Evolutionary conservation across 192 early-diverging fungal genomes (phyloP).

Genomic region (Paraglomus occultum): DNA sequence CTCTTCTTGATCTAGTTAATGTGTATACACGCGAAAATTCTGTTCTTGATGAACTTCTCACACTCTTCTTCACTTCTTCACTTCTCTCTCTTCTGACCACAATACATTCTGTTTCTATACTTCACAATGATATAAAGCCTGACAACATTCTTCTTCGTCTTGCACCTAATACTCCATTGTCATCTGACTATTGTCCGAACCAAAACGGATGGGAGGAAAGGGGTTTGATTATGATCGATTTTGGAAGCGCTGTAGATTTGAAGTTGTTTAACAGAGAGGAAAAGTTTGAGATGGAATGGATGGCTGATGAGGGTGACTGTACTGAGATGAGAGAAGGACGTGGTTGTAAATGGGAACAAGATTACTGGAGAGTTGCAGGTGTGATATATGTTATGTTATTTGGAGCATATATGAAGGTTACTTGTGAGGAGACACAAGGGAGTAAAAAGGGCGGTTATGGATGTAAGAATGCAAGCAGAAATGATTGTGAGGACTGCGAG

Average conservation of each 20-base stretch:
- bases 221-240: conserved; percentile 36
- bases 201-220: conserved; percentile 25
- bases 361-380: conserved; percentile 37
- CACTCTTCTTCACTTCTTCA: conserved; percentile 25
- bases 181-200: conserved; percentile 16
- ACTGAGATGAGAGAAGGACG: conserved; percentile 19
- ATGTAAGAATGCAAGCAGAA: no score
- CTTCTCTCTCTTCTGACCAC: conserved; percentile 29
- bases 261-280: conserved; percentile 24
- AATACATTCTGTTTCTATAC: conserved; percentile 30
- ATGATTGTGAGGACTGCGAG: no score
- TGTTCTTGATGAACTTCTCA: conserved; percentile 32
- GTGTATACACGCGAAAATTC: not conserved
- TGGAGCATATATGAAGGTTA: conserved; percentile 20
- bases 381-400: conserved; percentile 35
- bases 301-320: conserved; percentile 21
- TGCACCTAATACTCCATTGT: conserved; percentile 6
- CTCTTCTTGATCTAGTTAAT: conserved; percentile 32
- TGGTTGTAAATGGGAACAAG: conserved; percentile 31
- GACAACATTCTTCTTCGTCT: conserved; percentile 34
- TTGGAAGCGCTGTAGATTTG: conserved; percentile 34
- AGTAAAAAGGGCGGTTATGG: no score
- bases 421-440: not conserved
- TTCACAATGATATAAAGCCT: conserved; percentile 40
- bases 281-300: conserved; percentile 30